phyloP scores from a whole-genome alignment of 2,329 filamentous ascomycete genomes.

The Xylariaceae sp. region DNA sequence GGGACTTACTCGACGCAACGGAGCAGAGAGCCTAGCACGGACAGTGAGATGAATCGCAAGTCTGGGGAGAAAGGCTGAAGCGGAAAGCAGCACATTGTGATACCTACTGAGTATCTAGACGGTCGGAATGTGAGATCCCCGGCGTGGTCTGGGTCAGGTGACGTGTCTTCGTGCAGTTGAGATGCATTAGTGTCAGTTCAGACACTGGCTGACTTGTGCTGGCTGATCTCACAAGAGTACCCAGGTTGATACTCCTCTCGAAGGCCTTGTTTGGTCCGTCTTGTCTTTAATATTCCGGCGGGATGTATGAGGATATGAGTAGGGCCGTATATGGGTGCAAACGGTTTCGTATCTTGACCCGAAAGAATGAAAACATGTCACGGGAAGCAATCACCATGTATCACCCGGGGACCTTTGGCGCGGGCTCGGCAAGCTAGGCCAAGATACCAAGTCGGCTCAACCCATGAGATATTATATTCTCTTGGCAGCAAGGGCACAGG shows the following conservation, averaged over 20 bases:
- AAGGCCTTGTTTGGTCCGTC: neutral
- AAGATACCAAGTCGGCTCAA: constrained; percentile 19
- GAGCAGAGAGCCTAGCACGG: neutral
- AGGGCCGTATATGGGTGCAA: neutral
- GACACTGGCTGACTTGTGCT: neutral
- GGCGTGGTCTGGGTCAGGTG: constrained; percentile 14
- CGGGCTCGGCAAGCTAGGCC: constrained; percentile 9
- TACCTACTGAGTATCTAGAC: neutral
- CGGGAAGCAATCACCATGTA: neutral
- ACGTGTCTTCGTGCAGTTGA: constrained; percentile 12
- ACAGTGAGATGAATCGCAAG: constrained; percentile 1
- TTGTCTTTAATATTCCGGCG: neutral
- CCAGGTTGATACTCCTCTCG: too few relatives aligned
- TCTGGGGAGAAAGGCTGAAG: neutral
- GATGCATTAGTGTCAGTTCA: constrained; percentile 2
- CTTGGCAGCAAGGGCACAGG: constrained; percentile 20
- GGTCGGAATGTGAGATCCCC: constrained; percentile 6
- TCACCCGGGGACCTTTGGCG: neutral
- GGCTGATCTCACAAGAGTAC: constrained; percentile 8
- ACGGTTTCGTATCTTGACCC: constrained; percentile 8
- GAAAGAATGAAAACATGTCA: constrained; percentile 11
- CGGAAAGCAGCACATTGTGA: constrained; percentile 3
- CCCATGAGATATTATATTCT: constrained; percentile 14
- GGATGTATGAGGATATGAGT: neutral
- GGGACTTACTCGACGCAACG: constrained; percentile 14